A percentile compares a stretch with the other conserved stretches of the same genome.
Evolutionary conservation across 1,139 yeast species (phyloP).

Genomic region (Trichomonascaceae sp.): DNA sequence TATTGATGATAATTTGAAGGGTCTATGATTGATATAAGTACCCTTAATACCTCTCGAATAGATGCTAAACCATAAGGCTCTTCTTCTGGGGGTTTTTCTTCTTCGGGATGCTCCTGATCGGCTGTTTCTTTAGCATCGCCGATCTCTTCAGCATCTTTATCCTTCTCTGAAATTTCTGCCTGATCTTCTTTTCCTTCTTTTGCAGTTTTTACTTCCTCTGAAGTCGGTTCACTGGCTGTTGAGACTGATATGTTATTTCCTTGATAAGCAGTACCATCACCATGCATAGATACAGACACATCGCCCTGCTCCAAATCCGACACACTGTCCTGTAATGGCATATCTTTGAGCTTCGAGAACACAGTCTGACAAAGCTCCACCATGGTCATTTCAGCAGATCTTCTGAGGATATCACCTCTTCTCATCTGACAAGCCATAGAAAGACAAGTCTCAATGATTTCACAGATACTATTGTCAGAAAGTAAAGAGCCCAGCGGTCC

Average conservation of each 20-base stretch:
- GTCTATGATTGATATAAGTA: constrained; percentile 75
- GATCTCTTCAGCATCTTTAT: background rate
- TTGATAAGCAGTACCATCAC: constrained; percentile 3
- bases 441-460: constrained; percentile 85
- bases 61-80: constrained; percentile 60
- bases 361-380: constrained; percentile 57
- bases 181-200: background rate
- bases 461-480: constrained; percentile 79
- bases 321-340: constrained; percentile 23
- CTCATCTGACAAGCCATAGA: constrained; percentile 90
- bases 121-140: background rate
- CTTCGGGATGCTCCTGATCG: too few relatives aligned
- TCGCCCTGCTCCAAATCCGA: constrained; percentile 7
- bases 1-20: constrained; percentile 80
- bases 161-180: constrained; percentile 9
- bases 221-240: background rate
- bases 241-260: constrained; percentile 4
- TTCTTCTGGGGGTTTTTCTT: background rate
- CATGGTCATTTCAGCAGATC: constrained; percentile 86
- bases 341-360: constrained; percentile 52
- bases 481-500: constrained; percentile 60
- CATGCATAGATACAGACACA: constrained; percentile 7
- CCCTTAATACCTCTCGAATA: constrained; percentile 62
- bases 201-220: background rate
- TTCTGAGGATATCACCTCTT: constrained; percentile 81